Base-by-base conservation (phyloP, 2,329 filamentous ascomycete genomes). In the Sporothrix pallida region DNA sequence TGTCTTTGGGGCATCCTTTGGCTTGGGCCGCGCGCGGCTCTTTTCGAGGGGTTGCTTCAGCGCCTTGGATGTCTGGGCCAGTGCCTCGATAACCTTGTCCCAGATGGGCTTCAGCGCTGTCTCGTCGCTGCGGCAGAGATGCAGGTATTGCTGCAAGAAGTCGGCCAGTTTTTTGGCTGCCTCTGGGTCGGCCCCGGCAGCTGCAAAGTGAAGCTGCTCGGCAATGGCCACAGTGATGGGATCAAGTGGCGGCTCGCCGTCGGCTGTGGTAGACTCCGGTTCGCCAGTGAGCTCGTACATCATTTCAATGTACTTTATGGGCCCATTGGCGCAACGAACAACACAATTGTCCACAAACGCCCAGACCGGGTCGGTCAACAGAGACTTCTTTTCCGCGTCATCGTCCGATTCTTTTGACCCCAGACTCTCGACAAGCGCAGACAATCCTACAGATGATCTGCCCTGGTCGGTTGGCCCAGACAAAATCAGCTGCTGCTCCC, bases 331-430 rank as follows among this genome's bases (percentile, higher is more conserved):
- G 77, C 93, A 93, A 31, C 95, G 89, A 44, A 89, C 89, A 71
- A 93, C 86, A 80, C 93, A 97, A 75, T 97, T 94, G 79, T 98
- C 95, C 37, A 98, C 81, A 79, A 96, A 97, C 0, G 84, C 81
- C 83, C 92, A 92, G 0, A 94, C 79, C 0, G 79, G 77, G 15
- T 83, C 81, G 1, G 71, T 70, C 76, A 86, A 81, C 13, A 81
- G 80, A 74, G 74, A 71, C 44, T 60, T 60, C 73, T 12, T 74
- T 54, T 9, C 75, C 73, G 71, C 37, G 75, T 54, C 75, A 76
- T 13, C 80, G 62, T 3, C 10, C 8, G 75, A 26, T 2, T 8
- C 20, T 6, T 50, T n/a, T 3, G 46, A 83, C 79, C 78, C 81
- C 5, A 86, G 77, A 17, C 82, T 81, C 31, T 78, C 79, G 10